Evolutionary conservation across 2,329 filamentous ascomycete genomes (phyloP), one percentile per base, ranked within the genome.

Genomic region (Fusarium praegraminearum): DNA sequence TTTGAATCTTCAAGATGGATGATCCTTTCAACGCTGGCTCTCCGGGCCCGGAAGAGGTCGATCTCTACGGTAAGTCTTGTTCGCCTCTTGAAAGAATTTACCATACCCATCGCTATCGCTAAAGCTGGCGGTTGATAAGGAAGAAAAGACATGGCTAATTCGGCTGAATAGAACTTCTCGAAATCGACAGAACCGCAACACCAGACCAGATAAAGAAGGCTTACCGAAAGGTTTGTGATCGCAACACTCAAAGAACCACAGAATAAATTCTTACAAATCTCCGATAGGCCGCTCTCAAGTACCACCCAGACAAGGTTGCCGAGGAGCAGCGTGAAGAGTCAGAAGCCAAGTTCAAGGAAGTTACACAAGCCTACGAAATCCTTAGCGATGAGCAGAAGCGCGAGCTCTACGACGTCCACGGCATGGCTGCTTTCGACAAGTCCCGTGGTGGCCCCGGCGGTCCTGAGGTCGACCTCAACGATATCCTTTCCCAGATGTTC

Each of bases 281-380:
- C 8, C 56, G 61, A 56, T 73, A 97, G 93, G 91, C 93, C 70
- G 94, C 95, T 15, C 87, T 98, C 56, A 88, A 90, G 78, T 92
- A 94, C 77, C 96, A 99, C 78, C 96, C 96, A 47, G 96, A 99
- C 83, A 99, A 99, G 83, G 96, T 97, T 60, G 86, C 94, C 73
- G 93, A 95, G 80, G 89, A 92, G 30, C 90, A 94, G 77, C 91
- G 95, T 73, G 90, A 90, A 78, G 92, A 91, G 72, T 93, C 96
- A 65, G 96, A 98, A 80, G 86, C 90, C 77, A 94, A 91, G 77
- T 99, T 99, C 89, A 99, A 99, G 83, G 85, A 90, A 57, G 91
- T 97, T 61, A 94, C 92, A 64, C 91, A 97, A 82, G 96, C 96
- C 74, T 99, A 99, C 85, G 96, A 99, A 79, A 98, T 99, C 78